Base-by-base conservation (phyloP, 768 basidiomycete genomes). In the Tricholoma furcatifolium region DNA sequence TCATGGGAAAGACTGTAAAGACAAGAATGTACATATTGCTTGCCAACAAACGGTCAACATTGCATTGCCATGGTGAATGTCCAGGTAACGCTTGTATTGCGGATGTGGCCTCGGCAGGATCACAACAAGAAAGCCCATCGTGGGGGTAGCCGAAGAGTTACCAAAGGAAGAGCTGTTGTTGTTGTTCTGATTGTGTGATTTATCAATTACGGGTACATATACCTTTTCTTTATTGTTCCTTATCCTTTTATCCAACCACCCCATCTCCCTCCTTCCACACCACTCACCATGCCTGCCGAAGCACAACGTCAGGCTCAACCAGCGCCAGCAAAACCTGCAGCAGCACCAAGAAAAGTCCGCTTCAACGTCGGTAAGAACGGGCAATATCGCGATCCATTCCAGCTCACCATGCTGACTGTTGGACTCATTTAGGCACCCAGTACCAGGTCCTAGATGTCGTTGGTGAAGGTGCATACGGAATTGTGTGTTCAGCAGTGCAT, bases 401-500 rank as follows among this genome's bases (percentile, higher is more conserved):
- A 44, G 49, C 35, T 51, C 39, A 40, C 18, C 35, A 51, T 20
- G 49, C 48, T 56, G 44, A 55, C 45, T 24, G 49, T 34, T 43
- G 17, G 51, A 3, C 53, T 58, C 39, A 56, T 48, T 30, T 42
- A 84, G 87, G 87, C 38, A 83, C 83, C 32, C 86, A 88, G 70
- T 93, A 92, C 63, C 84, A 91, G 67, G 87, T 92, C 23, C 81
- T 91, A 58, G 88, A 91, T 74, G 86, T 91, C 64, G 88, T 94
- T 51, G 90, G 91, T 44, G 91, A 93, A 67, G 91, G 93, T 21
- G 93, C 93, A 47, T 95, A 96, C 65, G 96, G 96, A 46, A 90
- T 96, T 64, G 95, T 98, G 55, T 93, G 91, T 70, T 95, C 94
- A 20, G 95, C 95, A 4, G 74, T 94, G 3, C 94, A 98, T 66